Conservation (phyloP, 1,139 yeast genomes). For the Groenewaldozyma auringiensis region DNA sequence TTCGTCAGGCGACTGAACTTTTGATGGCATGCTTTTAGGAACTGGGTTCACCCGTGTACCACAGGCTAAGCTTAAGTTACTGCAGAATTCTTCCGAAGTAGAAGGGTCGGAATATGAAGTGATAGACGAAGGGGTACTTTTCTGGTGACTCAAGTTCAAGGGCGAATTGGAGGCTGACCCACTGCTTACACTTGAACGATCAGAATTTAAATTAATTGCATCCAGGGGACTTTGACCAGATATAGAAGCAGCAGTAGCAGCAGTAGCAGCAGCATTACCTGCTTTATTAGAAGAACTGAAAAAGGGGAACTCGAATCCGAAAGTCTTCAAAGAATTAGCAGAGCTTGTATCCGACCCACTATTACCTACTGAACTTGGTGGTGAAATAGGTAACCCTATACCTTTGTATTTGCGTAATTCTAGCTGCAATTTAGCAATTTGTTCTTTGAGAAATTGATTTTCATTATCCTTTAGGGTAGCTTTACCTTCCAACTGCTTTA, state of each 20-base stretch:
- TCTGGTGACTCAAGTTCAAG: neutral
- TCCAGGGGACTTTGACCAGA: neutral
- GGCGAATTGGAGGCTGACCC: neutral
- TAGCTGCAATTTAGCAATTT: slow-evolving; percentile 63
- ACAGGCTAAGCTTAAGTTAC: slow-evolving; percentile 68
- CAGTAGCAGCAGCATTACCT: neutral
- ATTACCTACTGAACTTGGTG: neutral
- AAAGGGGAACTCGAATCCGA: slow-evolving; percentile 40
- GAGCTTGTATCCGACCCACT: neutral
- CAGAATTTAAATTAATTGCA: neutral
- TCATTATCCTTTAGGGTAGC: slow-evolving; percentile 59
- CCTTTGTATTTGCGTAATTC: slow-evolving; percentile 54
- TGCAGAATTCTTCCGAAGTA: slow-evolving; percentile 52
- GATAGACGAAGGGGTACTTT: neutral
- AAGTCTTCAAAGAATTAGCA: slow-evolving; percentile 11
- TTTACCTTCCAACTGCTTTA: slow-evolving; percentile 59
- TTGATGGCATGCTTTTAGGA: slow-evolving; percentile 38
- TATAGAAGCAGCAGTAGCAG: too few relatives aligned
- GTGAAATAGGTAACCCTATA: neutral
- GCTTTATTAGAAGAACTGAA: slow-evolving; percentile 14
- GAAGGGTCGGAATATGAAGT: neutral
- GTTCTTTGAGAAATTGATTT: slow-evolving; percentile 64
- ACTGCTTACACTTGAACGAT: neutral
- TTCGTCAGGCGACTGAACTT: neutral
- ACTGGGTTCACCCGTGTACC: slow-evolving; percentile 58